phyloP scores from a whole-genome alignment of 768 basidiomycete genomes.

The Collybia mongolica region DNA sequence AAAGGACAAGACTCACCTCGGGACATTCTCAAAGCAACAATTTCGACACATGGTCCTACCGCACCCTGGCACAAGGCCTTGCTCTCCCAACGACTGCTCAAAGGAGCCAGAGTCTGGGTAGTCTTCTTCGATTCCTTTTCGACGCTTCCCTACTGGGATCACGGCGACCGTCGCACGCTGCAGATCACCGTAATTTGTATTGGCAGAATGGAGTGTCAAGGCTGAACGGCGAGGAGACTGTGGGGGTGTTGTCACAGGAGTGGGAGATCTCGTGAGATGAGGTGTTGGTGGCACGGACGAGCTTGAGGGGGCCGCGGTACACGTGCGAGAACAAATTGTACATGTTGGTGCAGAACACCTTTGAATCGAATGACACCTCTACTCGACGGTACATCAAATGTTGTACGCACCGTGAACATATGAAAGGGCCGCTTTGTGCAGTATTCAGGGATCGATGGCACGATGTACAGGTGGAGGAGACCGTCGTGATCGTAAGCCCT shows the following conservation, averaged over 20 bases:
- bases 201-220: constrained; percentile 25
- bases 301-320: constrained; percentile 33
- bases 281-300: constrained; percentile 30
- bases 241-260: constrained; percentile 27
- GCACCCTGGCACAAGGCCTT: constrained; percentile 32
- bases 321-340: constrained; percentile 44
- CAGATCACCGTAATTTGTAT: constrained; percentile 19
- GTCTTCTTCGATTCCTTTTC: constrained; percentile 12
- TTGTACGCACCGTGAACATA: constrained; percentile 26
- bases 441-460: constrained; percentile 25
- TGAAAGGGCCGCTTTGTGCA: constrained; percentile 16
- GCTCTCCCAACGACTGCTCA: constrained; percentile 5
- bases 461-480: constrained; percentile 19
- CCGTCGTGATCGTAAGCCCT: background rate
- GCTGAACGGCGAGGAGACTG: constrained; percentile 27
- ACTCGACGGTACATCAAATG: background rate
- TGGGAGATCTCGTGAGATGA: constrained; percentile 35
- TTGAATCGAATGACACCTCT: background rate
- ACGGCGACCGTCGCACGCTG: constrained; percentile 1
- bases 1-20: constrained; percentile 31
- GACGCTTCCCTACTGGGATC: constrained; percentile 10
- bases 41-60: constrained; percentile 40
- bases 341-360: constrained; percentile 40
- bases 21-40: constrained; percentile 42
- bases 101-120: constrained; percentile 12